Percentiles rank a stretch among this genome's conserved stretches.
Conservation (phyloP, 495 filamentous ascomycete species). For the Glonium stellatum region DNA sequence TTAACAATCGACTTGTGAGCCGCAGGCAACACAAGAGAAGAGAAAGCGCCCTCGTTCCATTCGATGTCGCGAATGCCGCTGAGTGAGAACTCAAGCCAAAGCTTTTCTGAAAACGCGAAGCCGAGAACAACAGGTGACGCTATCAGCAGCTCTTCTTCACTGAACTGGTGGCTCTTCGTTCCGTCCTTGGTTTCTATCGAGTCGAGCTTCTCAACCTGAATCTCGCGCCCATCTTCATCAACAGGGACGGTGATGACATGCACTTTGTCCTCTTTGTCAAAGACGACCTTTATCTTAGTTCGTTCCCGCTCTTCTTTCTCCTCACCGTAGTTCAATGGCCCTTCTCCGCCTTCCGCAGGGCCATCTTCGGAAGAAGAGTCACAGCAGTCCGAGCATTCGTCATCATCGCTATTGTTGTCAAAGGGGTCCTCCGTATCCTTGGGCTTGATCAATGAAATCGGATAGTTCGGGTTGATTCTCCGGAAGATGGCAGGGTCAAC, state of each 20-base stretch:
- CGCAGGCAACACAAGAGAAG: slow-evolving; percentile 64
- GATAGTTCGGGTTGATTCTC: slow-evolving; percentile 83
- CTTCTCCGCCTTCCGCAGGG: slow-evolving; percentile 26
- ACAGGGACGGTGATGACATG: slow-evolving; percentile 55
- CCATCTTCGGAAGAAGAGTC: slow-evolving; percentile 38
- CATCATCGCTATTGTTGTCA: slow-evolving; percentile 51
- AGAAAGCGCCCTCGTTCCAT: slow-evolving; percentile 78
- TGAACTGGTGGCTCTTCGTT: slow-evolving; percentile 49
- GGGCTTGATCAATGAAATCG: slow-evolving; percentile 68
- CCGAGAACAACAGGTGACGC: slow-evolving; percentile 89
- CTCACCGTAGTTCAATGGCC: slow-evolving; percentile 18
- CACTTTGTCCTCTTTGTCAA: slow-evolving; percentile 55
- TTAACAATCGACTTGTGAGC: slow-evolving; percentile 76
- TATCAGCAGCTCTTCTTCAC: slow-evolving; percentile 78
- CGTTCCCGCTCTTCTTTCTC: slow-evolving; percentile 49
- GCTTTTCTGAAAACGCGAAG: slow-evolving; percentile 84
- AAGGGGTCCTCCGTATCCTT: slow-evolving; percentile 62
- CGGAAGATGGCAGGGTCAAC: slow-evolving; percentile 81
- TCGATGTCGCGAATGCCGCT: slow-evolving; percentile 73
- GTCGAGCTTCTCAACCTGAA: slow-evolving; percentile 60
- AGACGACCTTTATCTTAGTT: slow-evolving; percentile 55
- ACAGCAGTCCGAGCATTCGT: slow-evolving; percentile 44
- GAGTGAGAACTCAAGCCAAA: slow-evolving; percentile 87
- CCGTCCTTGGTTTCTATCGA: slow-evolving; percentile 42
- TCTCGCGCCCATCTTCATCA: slow-evolving; percentile 55